phyloP scores from a whole-genome alignment of 1,284 basidiomycete genomes.

The Leccinum insolens region DNA sequence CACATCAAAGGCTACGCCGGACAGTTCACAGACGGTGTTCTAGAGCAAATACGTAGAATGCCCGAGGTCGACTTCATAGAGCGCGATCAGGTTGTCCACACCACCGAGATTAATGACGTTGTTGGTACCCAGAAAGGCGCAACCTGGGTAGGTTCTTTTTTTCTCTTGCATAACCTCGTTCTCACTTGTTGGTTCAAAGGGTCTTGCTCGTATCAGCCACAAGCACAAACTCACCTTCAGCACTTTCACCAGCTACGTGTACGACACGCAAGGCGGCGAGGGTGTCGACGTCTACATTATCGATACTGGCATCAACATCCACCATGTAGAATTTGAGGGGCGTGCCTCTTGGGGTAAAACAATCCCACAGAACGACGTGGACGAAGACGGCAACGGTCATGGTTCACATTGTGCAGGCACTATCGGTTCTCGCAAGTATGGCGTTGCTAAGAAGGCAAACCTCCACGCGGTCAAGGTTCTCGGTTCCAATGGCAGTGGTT shows the following conservation, averaged over 20 bases:
- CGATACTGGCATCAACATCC: conserved; percentile 88
- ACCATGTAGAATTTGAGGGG: conserved; percentile 88
- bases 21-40: conserved; percentile 72
- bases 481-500: conserved; percentile 91
- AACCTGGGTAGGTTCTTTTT: conserved; percentile 76
- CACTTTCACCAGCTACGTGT: conserved; percentile 90
- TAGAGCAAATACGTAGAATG: conserved; percentile 81
- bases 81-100: conserved; percentile 86
- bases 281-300: conserved; percentile 90
- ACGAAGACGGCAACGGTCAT: conserved; percentile 76
- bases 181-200: conserved; percentile 45
- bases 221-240: conserved; percentile 75
- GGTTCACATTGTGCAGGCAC: conserved; percentile 87
- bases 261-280: conserved; percentile 76
- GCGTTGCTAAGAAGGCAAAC: conserved; percentile 93
- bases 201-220: conserved; percentile 95
- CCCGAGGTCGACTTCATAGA: conserved; percentile 96
- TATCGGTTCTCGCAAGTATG: conserved; percentile 79
- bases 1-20: conserved; percentile 87
- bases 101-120: conserved; percentile 49
- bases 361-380: conserved; percentile 76
- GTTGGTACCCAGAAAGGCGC: conserved; percentile 67
- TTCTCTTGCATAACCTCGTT: background rate
- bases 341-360: conserved; percentile 86
- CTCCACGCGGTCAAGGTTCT: conserved; percentile 98